Evolutionary conservation across 2,329 filamentous ascomycete species (phyloP).

Genomic region (Leptodontidium sp.): DNA sequence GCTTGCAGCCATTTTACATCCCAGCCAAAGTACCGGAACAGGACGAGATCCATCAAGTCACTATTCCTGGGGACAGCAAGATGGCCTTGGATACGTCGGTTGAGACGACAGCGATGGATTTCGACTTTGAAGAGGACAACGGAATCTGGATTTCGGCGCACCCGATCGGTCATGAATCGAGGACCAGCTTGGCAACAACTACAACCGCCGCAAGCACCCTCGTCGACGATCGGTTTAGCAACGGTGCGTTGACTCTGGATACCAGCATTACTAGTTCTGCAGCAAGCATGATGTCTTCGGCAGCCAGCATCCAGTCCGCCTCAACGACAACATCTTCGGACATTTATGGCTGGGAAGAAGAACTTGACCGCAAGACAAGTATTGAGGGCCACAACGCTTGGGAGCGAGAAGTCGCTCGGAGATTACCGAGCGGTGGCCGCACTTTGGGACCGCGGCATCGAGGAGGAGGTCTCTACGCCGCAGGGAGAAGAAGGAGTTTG

Average conservation of each 20-base stretch:
- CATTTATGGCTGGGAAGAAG: slow-evolving; percentile 63
- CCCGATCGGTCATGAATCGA: slow-evolving; percentile 39
- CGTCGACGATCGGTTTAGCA: slow-evolving; percentile 36
- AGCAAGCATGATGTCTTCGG: slow-evolving; percentile 45
- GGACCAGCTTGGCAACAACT: slow-evolving; percentile 40
- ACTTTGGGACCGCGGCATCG: slow-evolving; percentile 34
- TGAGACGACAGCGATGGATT: slow-evolving; percentile 39
- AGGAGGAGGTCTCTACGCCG: slow-evolving; percentile 26
- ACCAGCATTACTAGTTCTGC: slow-evolving; percentile 47
- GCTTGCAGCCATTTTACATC: slow-evolving; percentile 41
- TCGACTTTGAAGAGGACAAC: slow-evolving; percentile 41
- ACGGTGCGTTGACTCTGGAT: slow-evolving; percentile 37
- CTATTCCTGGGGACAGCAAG: slow-evolving; percentile 28
- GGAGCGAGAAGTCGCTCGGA: slow-evolving; percentile 35
- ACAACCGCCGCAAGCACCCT: slow-evolving; percentile 38
- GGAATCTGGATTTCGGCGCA: slow-evolving; percentile 43
- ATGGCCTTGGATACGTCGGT: slow-evolving; percentile 38
- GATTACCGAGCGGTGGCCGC: slow-evolving; percentile 37
- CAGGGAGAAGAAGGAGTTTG: slow-evolving; percentile 42
- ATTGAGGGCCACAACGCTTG: slow-evolving; percentile 37
- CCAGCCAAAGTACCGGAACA: slow-evolving; percentile 44
- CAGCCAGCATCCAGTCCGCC: slow-evolving; percentile 46
- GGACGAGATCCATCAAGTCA: slow-evolving; percentile 34
- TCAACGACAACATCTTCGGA: slow-evolving; percentile 50
- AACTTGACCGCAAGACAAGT: slow-evolving; percentile 49